Conservation (phyloP, 495 filamentous ascomycete species). For the Glutinoglossum americanum region DNA sequence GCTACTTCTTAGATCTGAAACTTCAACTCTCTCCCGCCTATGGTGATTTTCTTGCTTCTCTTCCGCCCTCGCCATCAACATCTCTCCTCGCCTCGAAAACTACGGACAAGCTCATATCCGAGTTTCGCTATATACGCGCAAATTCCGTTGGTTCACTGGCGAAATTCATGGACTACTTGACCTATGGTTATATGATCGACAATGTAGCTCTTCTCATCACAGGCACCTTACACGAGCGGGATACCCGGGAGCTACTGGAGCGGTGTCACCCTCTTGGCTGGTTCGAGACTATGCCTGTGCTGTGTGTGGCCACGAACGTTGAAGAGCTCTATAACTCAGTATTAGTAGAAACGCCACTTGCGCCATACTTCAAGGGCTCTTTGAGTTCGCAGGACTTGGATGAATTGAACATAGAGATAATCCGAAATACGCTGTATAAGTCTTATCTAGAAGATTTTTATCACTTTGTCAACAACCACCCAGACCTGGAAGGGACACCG, state of each 20-base stretch:
- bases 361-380: conserved; percentile 89
- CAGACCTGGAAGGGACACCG: conserved; percentile 68
- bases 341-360: conserved; percentile 85
- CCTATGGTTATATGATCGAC: conserved; percentile 99
- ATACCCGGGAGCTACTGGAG: conserved; percentile 87
- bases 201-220: conserved; percentile 97
- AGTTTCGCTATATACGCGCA: conserved; percentile 87
- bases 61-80: conserved; percentile 92
- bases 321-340: conserved; percentile 98
- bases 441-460: conserved; percentile 98
- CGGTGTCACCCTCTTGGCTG: conserved; percentile 92
- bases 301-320: conserved; percentile 93
- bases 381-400: conserved; percentile 90
- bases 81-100: conserved; percentile 85
- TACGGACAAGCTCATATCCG: conserved; percentile 91
- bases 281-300: conserved; percentile 97
- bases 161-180: conserved; percentile 91
- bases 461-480: conserved; percentile 66
- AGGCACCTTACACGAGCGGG: conserved; percentile 89
- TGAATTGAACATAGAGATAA: conserved; percentile 98
- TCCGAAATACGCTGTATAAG: conserved; percentile 97
- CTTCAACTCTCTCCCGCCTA: conserved; percentile 91
- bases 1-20: conserved; percentile 54
- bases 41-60: conserved; percentile 85
- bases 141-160: conserved; percentile 78